Conservation (phyloP, 192 early-diverging fungal species). For the Dissophora globulifera region DNA sequence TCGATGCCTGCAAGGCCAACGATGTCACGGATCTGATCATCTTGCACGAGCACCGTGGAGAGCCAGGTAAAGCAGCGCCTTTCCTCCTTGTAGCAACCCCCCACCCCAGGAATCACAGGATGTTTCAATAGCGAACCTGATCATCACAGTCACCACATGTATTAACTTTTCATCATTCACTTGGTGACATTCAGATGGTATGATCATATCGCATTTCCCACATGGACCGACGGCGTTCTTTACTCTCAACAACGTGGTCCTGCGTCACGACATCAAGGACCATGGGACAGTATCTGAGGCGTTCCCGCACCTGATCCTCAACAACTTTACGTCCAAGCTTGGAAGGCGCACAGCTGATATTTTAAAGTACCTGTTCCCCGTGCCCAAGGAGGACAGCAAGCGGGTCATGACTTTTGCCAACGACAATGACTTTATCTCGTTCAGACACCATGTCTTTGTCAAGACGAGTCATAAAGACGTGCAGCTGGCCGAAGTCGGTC, state of each 20-base stretch:
- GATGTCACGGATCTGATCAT: constrained; percentile 97
- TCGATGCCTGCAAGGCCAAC: constrained; percentile 93
- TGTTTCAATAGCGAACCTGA: no score
- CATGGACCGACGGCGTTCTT: constrained; percentile 99
- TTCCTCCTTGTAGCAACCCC: no score
- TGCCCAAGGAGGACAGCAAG: constrained; percentile 95
- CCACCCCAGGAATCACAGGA: no score
- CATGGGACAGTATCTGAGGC: constrained; percentile 97
- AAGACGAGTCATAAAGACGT: constrained; percentile 91
- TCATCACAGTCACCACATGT: no score
- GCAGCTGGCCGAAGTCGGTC: constrained; percentile 95
- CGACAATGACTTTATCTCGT: constrained; percentile 96
- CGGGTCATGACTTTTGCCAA: constrained; percentile 98
- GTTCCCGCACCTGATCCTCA: constrained; percentile 96
- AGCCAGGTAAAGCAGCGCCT: constrained; percentile 91
- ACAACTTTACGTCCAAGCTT: constrained; percentile 92
- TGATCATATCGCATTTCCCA: constrained; percentile 95
- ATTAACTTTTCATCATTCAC: constrained; percentile 3
- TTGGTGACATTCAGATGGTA: constrained; percentile 72
- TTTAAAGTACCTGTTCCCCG: constrained; percentile 96
- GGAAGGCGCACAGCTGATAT: constrained; percentile 81
- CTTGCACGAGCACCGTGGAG: constrained; percentile 93
- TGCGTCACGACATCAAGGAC: constrained; percentile 97
- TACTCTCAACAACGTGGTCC: constrained; percentile 96
- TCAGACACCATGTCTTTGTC: constrained; percentile 96